Evolutionary conservation across 2,329 filamentous ascomycete species (phyloP).

Genomic region (Penicillium palitans): DNA sequence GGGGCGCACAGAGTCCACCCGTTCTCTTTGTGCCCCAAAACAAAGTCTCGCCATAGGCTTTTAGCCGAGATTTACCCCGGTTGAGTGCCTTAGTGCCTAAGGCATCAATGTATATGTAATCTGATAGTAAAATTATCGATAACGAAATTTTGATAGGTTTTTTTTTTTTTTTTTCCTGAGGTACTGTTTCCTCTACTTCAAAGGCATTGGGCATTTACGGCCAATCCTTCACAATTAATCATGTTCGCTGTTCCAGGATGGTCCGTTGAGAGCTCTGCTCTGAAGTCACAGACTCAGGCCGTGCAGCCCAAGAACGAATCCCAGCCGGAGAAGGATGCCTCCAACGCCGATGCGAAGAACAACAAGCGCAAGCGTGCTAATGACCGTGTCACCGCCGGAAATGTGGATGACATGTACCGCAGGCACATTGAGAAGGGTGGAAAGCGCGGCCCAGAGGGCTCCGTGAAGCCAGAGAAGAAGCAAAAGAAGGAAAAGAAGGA

Average conservation of each 20-base stretch:
- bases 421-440: conserved; percentile 66
- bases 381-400: conserved; percentile 61
- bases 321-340: conserved; percentile 33
- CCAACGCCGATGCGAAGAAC: conserved; percentile 37
- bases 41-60: background rate
- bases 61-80: background rate
- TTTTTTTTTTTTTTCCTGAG: conserved; percentile 4
- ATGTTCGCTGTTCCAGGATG: conserved; percentile 95
- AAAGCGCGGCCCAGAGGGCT: conserved; percentile 36
- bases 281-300: conserved; percentile 67
- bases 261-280: conserved; percentile 71
- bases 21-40: background rate
- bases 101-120: background rate
- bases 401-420: conserved; percentile 77
- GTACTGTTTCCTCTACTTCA: background rate
- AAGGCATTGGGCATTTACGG: background rate
- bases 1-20: background rate
- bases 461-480: conserved; percentile 30
- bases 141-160: conserved; percentile 12
- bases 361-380: conserved; percentile 55
- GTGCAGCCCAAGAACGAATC: conserved; percentile 65
- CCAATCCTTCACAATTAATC: conserved; percentile 7
- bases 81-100: background rate
- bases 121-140: conserved; percentile 14
- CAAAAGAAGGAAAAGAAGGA: conserved; percentile 32